Conservation (phyloP, 2,329 filamentous ascomycete species). For the Pseudonectria buxi region DNA sequence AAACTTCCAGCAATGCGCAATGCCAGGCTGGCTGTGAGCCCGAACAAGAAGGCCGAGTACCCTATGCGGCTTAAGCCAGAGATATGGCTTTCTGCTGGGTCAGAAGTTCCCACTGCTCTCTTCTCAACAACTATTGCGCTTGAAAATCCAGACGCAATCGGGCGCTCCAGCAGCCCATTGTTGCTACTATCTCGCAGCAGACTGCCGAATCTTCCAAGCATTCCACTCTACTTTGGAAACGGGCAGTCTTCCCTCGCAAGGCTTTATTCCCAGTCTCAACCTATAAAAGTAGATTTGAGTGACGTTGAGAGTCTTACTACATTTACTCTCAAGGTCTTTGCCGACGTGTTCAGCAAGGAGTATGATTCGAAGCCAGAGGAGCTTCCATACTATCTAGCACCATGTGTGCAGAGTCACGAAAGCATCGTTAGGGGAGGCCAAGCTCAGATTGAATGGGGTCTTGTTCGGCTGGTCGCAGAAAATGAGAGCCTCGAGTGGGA, state of each 20-base stretch:
- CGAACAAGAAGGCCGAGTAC: slow-evolving; percentile 69
- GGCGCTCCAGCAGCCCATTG: slow-evolving; percentile 55
- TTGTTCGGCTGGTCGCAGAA: slow-evolving; percentile 37
- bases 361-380: slow-evolving; percentile 58
- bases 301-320: slow-evolving; percentile 51
- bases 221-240: slow-evolving; percentile 66
- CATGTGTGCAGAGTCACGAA: slow-evolving; percentile 32
- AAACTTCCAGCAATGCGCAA: slow-evolving; percentile 78
- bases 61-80: slow-evolving; percentile 71
- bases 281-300: slow-evolving; percentile 37
- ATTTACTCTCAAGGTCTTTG: slow-evolving; percentile 72
- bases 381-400: slow-evolving; percentile 80
- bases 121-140: slow-evolving; percentile 59
- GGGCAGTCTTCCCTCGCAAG: slow-evolving; percentile 53
- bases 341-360: slow-evolving; percentile 82
- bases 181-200: slow-evolving; percentile 61
- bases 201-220: slow-evolving; percentile 58
- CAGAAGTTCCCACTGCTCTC: slow-evolving; percentile 40
- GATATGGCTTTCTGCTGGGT: slow-evolving; percentile 54
- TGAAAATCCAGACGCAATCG: slow-evolving; percentile 46
- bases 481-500: slow-evolving; percentile 32
- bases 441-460: slow-evolving; percentile 53
- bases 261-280: slow-evolving; percentile 35
- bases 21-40: slow-evolving; percentile 72
- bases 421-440: background rate